Evolutionary conservation across 352 stramenopile species (phyloP), one percentile per base, ranked within the genome.

Genomic region (Pythium myriotylum): DNA sequence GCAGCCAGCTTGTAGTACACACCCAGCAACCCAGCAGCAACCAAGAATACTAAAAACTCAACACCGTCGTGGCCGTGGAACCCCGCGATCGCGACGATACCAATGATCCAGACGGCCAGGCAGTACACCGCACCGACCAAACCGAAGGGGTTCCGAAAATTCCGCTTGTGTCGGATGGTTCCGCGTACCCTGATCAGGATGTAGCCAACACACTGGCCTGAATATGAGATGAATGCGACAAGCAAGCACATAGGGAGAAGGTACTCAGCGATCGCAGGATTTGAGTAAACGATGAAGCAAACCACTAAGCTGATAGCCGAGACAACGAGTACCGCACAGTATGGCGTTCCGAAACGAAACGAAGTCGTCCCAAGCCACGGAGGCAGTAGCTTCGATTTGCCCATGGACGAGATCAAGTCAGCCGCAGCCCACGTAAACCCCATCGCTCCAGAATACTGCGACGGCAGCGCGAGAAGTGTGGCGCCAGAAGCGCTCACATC

Each of bases 161-260:
- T 17, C 14, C 48, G 46, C 24, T 59, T 26, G 17, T 49, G 33
- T 8, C 54, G 45, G 43, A 61, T 62, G 2, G 35, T 32, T 16
- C 53, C 70, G 22, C 65, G 41, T 19, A 50, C 5, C 19, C 60
- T 66, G 29, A 72, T 41, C 16, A 45, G 54, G 33, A 75, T 54
- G 50, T 72, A 75, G n/a, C 63, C 63, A 9, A 70, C 47, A 19
- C 63, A 73, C 59, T 74, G 69, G 4, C 63, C 67, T 16, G 45
- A 42, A 61, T 77, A 77, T 7, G 65, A 62, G 1, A 43, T 37
- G 27, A 70, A 74, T 5, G 42, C 60, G 16, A 64, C 60, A 9
- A 66, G 33, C 9, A 74, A 29, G 26, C 55, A 69, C 4, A 68
- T 29, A 3, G 53, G 62, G 8, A 77, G 65, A 1, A 77, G 9